A percentile compares a stretch with the other conserved stretches of the same genome.
Conservation (phyloP, 2,329 filamentous ascomycete species). For the Huntiella bhutanensis region DNA sequence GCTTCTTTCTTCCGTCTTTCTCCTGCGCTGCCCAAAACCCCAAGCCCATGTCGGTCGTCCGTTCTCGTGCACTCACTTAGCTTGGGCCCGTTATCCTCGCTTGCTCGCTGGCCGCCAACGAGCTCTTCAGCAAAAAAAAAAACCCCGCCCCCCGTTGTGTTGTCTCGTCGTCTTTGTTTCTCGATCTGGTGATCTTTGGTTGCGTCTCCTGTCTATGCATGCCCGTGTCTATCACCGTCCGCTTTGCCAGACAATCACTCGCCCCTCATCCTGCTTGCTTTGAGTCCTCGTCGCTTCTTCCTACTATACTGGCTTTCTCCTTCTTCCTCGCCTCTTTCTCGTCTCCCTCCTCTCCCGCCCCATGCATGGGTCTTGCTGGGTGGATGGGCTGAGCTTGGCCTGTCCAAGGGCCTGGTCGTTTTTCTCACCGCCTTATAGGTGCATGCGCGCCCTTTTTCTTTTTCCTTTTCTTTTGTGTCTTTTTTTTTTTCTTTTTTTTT, state of each 20-base stretch:
- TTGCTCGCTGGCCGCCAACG: too few relatives aligned
- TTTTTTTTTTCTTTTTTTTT: constrained; percentile 1
- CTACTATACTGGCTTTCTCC: too few relatives aligned
- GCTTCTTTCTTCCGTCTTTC: neutral
- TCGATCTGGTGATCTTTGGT: too few relatives aligned
- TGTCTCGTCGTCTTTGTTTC: too few relatives aligned
- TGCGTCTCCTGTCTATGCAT: neutral
- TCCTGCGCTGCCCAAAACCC: neutral
- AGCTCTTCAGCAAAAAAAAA: too few relatives aligned
- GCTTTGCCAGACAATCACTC: neutral
- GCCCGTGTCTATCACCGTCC: constrained; percentile 1
- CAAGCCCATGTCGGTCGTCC: neutral
- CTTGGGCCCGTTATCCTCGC: too few relatives aligned
- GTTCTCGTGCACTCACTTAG: too few relatives aligned
- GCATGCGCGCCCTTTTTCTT: neutral
- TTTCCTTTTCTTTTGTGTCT: neutral
- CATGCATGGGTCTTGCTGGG: constrained; percentile 1
- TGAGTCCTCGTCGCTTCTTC: too few relatives aligned
- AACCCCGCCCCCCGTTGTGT: too few relatives aligned
- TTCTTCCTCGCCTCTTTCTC: neutral
- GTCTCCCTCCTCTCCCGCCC: neutral
- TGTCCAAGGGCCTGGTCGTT: neutral
- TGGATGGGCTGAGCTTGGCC: constrained; percentile 4
- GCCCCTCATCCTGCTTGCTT: too few relatives aligned
- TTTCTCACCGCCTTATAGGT: constrained; percentile 1